Percentiles rank a stretch among this genome's conserved stretches.
phyloP scores from a whole-genome alignment of 2,329 filamentous ascomycete genomes.

The Fusarium sterilihyphosum region DNA sequence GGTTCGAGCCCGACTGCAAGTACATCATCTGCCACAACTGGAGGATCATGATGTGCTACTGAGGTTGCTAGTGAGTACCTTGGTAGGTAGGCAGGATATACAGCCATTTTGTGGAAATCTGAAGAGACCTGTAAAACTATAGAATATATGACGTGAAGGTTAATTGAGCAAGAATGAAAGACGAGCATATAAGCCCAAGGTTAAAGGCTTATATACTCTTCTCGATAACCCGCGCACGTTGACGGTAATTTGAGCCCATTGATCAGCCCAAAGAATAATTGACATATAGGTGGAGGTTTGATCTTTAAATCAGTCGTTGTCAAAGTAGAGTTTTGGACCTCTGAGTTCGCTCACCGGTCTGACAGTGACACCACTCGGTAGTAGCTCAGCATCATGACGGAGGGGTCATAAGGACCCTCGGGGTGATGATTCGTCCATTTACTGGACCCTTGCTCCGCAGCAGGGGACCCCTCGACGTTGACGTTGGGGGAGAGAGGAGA shows the following conservation, averaged over 20 bases:
- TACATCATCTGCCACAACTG: not conserved
- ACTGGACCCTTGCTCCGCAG: conserved; percentile 19
- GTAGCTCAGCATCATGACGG: conserved; percentile 27
- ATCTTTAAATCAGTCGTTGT: not conserved
- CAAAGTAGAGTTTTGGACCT: not conserved
- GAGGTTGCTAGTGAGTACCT: not conserved
- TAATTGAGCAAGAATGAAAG: not conserved
- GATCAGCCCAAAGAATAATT: not conserved
- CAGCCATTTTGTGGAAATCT: not conserved
- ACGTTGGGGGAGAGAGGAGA: not conserved
- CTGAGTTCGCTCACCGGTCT: not conserved
- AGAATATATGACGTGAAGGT: not conserved
- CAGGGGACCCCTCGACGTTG: conserved; percentile 12
- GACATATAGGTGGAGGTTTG: not conserved
- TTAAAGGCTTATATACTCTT: not conserved
- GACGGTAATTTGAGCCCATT: not conserved
- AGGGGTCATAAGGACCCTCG: conserved; percentile 10
- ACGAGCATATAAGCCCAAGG: not conserved
- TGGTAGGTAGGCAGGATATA: not conserved
- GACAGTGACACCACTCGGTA: not conserved
- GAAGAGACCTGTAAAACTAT: not conserved
- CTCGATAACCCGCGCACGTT: not conserved
- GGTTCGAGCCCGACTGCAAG: conserved; percentile 1
- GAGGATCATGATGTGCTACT: not conserved
- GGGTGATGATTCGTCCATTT: conserved; percentile 13